Base-by-base conservation (phyloP, 805 yeast genomes). In the Candida verbasci region DNA sequence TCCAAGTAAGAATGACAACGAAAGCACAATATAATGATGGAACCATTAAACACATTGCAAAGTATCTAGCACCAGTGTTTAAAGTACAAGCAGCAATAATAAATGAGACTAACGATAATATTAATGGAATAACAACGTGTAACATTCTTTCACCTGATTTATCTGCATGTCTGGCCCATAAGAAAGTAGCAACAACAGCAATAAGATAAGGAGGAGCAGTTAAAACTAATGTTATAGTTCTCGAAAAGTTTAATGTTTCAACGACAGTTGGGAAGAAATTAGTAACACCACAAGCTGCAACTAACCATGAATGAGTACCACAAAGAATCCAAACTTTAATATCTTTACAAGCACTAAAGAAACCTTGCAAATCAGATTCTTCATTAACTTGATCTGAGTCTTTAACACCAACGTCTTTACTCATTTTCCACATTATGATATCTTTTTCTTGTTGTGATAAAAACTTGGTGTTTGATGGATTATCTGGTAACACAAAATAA, bases 251-350 rank as follows among this genome's bases (percentile, higher is more conserved):
- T 42, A 79, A 62, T 10, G 82, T 75, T 39, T 64, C 50, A 12
- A 79, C 82, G 18, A 79, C 76, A 1, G 81, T 66, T 18, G 83
- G 83, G 62, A 76, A 78, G 51, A 74, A 76, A 49, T 76, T 71
- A 14, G 80, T 73, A 31, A 76, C 79, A 52, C 81, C 80, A 44
- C 77, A 72, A 26, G 81, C 79, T 17, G 77, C 78, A 34, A 73
- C 81, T 21, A 70, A 55, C 53, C 65, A 68, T 2, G 74, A 56
- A 17, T 69, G 56, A 35, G 61, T 58, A 32, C 68, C 70, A 12
- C 71, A 62, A 24, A 70, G 49, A n/a, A 62, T 49, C 76, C 76
- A 70, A n/a, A 67, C 68, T 38, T 71, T 71, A 29, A 57, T 34
- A 44, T 72, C 77, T 31, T 52, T 58, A 25, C 58, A 35, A 4